Evolutionary conservation across 805 yeast species (phyloP).

Genomic region (Lipomyces kockii): DNA sequence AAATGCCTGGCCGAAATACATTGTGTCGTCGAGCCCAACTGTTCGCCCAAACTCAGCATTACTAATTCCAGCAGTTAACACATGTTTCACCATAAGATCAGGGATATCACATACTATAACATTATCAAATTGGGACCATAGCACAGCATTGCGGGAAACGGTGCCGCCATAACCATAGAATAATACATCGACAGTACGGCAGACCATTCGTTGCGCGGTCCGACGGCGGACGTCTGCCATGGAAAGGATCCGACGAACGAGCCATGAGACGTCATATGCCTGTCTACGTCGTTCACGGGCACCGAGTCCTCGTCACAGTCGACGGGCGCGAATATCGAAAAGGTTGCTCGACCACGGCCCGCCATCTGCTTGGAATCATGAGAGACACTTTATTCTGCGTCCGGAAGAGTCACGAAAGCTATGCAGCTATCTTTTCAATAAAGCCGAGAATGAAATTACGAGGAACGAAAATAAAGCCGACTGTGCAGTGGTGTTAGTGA

Average conservation of each 20-base stretch:
- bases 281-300: background rate
- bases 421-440: background rate
- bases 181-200: conserved; percentile 14
- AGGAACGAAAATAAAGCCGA: background rate
- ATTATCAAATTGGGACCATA: conserved; percentile 26
- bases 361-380: conserved; percentile 3
- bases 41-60: conserved; percentile 28
- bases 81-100: background rate
- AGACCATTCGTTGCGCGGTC: conserved; percentile 25
- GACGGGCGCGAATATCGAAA: conserved; percentile 18
- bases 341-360: conserved; percentile 17
- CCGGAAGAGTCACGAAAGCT: background rate
- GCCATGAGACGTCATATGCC: background rate
- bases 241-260: conserved; percentile 17
- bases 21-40: conserved; percentile 20
- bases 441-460: background rate
- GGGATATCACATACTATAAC: conserved; percentile 21
- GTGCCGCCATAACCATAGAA: conserved; percentile 21
- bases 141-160: conserved; percentile 30
- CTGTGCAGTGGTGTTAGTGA: background rate
- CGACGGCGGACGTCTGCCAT: conserved; percentile 22
- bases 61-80: conserved; percentile 10
- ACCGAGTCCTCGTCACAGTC: conserved; percentile 14
- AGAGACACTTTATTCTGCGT: background rate
- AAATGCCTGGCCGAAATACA: conserved; percentile 24